Base-by-base conservation (phyloP, 1,284 basidiomycete genomes). In the Sporisorium sorghi region DNA sequence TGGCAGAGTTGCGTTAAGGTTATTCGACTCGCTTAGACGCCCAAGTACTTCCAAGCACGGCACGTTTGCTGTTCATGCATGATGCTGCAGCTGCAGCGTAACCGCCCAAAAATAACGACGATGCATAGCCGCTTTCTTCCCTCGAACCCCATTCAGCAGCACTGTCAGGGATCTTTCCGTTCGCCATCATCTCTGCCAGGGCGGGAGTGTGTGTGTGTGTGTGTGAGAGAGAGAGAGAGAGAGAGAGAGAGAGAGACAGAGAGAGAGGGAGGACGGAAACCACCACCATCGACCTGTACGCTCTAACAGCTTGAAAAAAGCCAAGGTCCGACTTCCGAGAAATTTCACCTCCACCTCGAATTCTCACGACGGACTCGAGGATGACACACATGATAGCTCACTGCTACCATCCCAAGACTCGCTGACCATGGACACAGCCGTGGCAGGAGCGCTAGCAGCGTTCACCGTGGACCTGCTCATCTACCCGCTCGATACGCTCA, bases 401-500 rank as follows among this genome's bases (percentile, higher is more conserved):
- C n/a, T n/a, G n/a, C n/a, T n/a, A n/a, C n/a, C n/a, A n/a, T n/a
- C n/a, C n/a, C n/a, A n/a, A n/a, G n/a, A n/a, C n/a, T n/a, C n/a
- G n/a, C n/a, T n/a, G n/a, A n/a, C n/a, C 9, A 73, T 73, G 71
- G 71, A 73, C 47, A 73, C 71, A 4, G 71, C 80, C n/a, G 49
- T 77, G 3, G 76, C 81, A 5, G 82, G 82, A 17, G 82, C 81
- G 10, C 54, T 72, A 23, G 73, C 80, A 4, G 82, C 81, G 8
- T 74, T 84, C 49, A 75, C 79, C 7, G 82, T 84, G 23, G 96
- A 99, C 86, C 88, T 98, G 58, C 89, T 97, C 35, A 96, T 98
- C 87, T 98, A 93, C 84, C 96, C 96, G 0, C 90, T 98, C 70
- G 96, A 99, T 86, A 97, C 96, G 3, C 86, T 98, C 83, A 99